These are phyloP conservation scores for Microdochium bolleyi DNA, from an alignment of 2,329 filamentous ascomycete species.

Conservation along the genomic window DNA sequence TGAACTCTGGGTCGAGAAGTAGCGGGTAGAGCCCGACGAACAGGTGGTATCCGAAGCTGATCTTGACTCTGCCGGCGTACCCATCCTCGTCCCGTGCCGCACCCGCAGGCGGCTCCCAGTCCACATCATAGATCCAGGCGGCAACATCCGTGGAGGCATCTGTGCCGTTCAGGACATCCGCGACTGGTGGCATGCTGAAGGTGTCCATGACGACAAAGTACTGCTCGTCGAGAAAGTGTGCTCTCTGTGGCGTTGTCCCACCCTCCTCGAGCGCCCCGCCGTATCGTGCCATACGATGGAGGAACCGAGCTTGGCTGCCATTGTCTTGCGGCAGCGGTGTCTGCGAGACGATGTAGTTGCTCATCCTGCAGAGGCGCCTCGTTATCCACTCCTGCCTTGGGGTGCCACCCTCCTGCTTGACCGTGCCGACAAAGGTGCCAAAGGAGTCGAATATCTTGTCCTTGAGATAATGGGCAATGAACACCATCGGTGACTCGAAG, in stretches of 20 bases:
- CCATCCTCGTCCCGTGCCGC: background rate
- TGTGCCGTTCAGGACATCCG: background rate
- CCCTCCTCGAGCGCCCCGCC: background rate
- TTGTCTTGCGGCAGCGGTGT: background rate
- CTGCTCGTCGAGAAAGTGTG: background rate
- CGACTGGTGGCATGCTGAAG: background rate
- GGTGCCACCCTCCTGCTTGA: background rate
- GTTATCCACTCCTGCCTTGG: background rate
- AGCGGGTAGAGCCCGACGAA: background rate
- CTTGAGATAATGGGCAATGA: background rate
- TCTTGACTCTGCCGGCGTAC: background rate
- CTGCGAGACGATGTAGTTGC: background rate
- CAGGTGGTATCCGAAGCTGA: too few relatives aligned
- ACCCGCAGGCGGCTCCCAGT: background rate
- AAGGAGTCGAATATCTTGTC: background rate
- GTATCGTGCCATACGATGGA: background rate
- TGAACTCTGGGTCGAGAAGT: background rate
- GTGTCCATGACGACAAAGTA: background rate
- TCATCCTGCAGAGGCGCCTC: background rate
- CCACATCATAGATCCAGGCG: background rate
- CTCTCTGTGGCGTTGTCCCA: background rate
- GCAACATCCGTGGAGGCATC: background rate
- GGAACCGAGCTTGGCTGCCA: background rate
- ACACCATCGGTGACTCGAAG: background rate
- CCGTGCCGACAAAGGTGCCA: background rate